Conservation (phyloP, 2,329 filamentous ascomycete genomes). For the Claviceps quebecensis region DNA sequence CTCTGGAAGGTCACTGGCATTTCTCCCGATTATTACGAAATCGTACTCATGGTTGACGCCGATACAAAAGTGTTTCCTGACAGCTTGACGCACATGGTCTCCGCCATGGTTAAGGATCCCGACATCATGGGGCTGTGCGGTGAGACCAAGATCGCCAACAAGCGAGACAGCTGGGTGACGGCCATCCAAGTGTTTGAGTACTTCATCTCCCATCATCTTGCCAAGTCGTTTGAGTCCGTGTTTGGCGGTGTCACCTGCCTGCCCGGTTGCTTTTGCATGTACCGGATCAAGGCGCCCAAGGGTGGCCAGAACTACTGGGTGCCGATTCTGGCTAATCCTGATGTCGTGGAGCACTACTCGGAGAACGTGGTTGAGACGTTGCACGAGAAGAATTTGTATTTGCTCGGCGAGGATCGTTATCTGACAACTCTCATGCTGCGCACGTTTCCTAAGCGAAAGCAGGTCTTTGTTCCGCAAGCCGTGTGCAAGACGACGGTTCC, state of each 20-base stretch:
- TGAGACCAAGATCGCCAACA: constrained; percentile 99
- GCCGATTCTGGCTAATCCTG: constrained; percentile 92
- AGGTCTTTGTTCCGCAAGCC: constrained; percentile 95
- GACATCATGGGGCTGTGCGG: constrained; percentile 98
- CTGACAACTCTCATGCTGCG: constrained; percentile 94
- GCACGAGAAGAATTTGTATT: constrained; percentile 90
- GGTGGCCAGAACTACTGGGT: constrained; percentile 99
- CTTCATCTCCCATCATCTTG: constrained; percentile 94
- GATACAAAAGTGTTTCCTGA: constrained; percentile 99
- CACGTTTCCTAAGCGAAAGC: constrained; percentile 97
- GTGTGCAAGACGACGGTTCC: constrained; percentile 98
- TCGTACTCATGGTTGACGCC: constrained; percentile 97
- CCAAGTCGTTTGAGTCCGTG: constrained; percentile 95
- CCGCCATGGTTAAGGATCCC: constrained; percentile 96
- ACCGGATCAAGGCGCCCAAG: constrained; percentile 97
- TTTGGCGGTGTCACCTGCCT: constrained; percentile 98
- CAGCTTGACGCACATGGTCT: constrained; percentile 96
- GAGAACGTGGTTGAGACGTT: constrained; percentile 97
- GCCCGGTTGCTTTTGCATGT: constrained; percentile 99
- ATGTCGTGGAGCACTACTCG: constrained; percentile 97
- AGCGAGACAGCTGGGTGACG: constrained; percentile 83
- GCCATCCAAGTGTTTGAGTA: constrained; percentile 99
- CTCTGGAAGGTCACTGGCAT: constrained; percentile 98
- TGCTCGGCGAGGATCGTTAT: constrained; percentile 89
- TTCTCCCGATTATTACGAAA: constrained; percentile 94